These are phyloP conservation scores for Barbarea vulgaris DNA, from an alignment of 345 rosid species.

Conservation along the genomic window DNA sequence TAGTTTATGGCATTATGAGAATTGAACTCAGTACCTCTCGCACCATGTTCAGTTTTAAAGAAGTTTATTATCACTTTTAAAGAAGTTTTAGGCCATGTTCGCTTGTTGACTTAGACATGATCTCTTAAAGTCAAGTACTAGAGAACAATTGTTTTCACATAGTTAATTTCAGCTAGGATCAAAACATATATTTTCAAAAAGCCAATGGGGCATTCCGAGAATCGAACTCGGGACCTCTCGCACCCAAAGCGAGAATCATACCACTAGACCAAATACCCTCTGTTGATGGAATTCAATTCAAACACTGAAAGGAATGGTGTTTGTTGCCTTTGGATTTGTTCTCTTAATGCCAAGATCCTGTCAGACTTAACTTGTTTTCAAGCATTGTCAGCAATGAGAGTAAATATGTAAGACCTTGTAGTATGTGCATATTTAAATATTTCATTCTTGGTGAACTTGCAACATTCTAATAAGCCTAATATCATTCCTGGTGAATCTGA, in stretches of 20 bases:
- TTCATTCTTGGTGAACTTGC: not conserved
- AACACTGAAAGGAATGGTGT: not conserved
- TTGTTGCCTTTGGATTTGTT: not conserved
- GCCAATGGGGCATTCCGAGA: constrained; percentile 59
- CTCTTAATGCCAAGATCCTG: not conserved
- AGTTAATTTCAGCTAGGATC: not conserved
- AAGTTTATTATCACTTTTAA: not conserved
- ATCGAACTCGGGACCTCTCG: constrained; percentile 72
- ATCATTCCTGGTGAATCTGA: not conserved
- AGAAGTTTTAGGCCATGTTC: not conserved
- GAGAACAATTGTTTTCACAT: not conserved
- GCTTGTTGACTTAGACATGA: not conserved
- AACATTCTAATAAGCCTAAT: not conserved
- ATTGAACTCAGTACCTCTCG: not conserved
- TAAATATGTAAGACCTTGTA: not conserved
- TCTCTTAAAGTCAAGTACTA: not conserved
- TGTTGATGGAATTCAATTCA: constrained; percentile 6
- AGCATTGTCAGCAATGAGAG: not conserved
- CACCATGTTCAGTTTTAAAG: not conserved
- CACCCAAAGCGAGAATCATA: constrained; percentile 86
- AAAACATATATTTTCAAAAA: not conserved
- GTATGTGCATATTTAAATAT: not conserved
- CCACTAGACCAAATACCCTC: constrained; percentile 53
- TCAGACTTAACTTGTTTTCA: not conserved
- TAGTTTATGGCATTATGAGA: not conserved